Percentiles rank a stretch among this genome's conserved stretches.
These are phyloP conservation scores for Chaetomiaceae sp. DNA, from an alignment of 2,329 filamentous ascomycete species.

Conservation along the genomic window DNA sequence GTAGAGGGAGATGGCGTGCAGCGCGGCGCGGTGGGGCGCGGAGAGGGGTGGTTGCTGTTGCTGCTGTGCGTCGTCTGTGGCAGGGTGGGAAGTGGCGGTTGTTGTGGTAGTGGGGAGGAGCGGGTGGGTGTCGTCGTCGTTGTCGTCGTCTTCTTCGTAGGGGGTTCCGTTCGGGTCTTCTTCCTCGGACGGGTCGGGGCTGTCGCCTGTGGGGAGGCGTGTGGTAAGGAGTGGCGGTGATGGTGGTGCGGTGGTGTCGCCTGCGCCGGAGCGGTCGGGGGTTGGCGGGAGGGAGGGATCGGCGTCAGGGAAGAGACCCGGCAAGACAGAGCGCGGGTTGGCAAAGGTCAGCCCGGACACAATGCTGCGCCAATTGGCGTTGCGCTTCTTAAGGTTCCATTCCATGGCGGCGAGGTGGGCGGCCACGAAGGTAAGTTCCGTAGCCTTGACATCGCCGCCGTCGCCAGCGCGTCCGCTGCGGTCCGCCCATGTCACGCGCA, in stretches of 20 bases:
- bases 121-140: constrained; percentile 7
- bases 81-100: too few relatives aligned
- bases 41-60: not conserved
- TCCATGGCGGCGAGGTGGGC: constrained; percentile 90
- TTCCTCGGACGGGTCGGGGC: constrained; percentile 18
- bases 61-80: too few relatives aligned
- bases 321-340: constrained; percentile 40
- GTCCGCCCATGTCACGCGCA: constrained; percentile 57
- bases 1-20: constrained; percentile 63
- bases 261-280: constrained; percentile 19
- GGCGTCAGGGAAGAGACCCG: constrained; percentile 17
- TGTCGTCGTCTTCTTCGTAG: constrained; percentile 1
- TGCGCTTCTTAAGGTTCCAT: constrained; percentile 65
- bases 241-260: constrained; percentile 6
- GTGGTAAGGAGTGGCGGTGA: too few relatives aligned
- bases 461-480: constrained; percentile 34
- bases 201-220: constrained; percentile 10
- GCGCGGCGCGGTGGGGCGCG: constrained; percentile 18
- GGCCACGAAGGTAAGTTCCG: constrained; percentile 76
- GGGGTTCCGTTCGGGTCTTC: constrained; percentile 9
- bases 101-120: constrained; percentile 7
- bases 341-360: constrained; percentile 74
- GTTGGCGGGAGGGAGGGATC: not conserved
- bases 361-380: constrained; percentile 83
- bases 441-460: constrained; percentile 31